These are phyloP conservation scores for Pelargonium cotyledonis DNA, from an alignment of 441 rosid species.

Conservation along the genomic window DNA sequence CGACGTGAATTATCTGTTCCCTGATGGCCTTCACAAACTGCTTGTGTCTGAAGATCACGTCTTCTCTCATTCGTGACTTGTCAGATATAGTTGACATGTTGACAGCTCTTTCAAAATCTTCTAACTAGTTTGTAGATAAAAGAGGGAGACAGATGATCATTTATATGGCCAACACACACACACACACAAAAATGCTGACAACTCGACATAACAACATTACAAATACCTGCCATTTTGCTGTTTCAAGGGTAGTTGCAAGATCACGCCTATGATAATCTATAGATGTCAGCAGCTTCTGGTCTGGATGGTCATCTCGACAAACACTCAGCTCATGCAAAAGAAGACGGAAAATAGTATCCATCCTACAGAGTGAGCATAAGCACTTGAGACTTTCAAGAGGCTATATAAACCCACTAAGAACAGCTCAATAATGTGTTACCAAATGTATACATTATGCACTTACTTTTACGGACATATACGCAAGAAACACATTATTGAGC, in stretches of 20 bases:
- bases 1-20: slow-evolving; percentile 41
- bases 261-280: slow-evolving; percentile 47
- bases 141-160: background rate
- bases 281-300: slow-evolving; percentile 32
- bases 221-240: slow-evolving; percentile 60
- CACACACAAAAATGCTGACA: too few relatives aligned
- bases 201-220: background rate
- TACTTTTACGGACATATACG: background rate
- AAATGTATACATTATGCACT: background rate
- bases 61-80: slow-evolving; percentile 31
- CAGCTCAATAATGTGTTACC: too few relatives aligned
- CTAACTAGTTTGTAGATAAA: slow-evolving; percentile 35
- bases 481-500: background rate
- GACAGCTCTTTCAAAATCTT: slow-evolving; percentile 55
- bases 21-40: slow-evolving; percentile 48
- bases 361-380: slow-evolving; percentile 26
- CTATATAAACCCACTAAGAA: too few relatives aligned
- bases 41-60: slow-evolving; percentile 35
- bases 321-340: slow-evolving; percentile 41
- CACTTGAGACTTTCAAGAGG: background rate
- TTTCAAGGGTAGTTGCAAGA: slow-evolving; percentile 47
- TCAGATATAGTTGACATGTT: slow-evolving; percentile 26
- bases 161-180: too few relatives aligned
- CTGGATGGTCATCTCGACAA: slow-evolving; percentile 27
- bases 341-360: slow-evolving; percentile 47